Conservation (phyloP, 148 eudicot species). For the Fagopyrum tataricum region DNA sequence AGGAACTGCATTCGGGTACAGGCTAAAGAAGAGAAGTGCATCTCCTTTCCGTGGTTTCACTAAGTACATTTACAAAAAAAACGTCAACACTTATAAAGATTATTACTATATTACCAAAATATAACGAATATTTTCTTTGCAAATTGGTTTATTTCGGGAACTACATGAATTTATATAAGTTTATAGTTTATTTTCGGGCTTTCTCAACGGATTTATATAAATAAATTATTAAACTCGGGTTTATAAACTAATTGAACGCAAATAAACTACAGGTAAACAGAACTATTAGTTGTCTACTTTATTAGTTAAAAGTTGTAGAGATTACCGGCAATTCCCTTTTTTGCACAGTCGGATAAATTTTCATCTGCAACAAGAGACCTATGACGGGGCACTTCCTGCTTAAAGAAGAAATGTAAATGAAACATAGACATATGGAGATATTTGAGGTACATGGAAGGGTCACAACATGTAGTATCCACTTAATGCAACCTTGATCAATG, state of each 20-base stretch:
- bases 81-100: too few species aligned
- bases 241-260: too few species aligned
- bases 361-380: conserved; percentile 38
- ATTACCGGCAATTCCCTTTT: conserved; percentile 77
- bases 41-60: conserved; percentile 94
- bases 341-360: conserved; percentile 78
- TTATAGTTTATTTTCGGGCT: too few species aligned
- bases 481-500: background rate
- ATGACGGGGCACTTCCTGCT: conserved; percentile 59
- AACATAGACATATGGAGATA: background rate
- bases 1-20: conserved; percentile 61
- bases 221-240: too few species aligned
- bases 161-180: too few species aligned
- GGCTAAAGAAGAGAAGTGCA: conserved; percentile 93
- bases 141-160: too few species aligned
- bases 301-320: background rate
- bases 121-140: too few species aligned
- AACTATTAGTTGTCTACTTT: background rate
- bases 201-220: too few species aligned
- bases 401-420: background rate
- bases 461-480: background rate
- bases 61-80: conserved; percentile 14
- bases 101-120: too few species aligned
- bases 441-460: background rate
- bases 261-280: too few species aligned